Base-by-base conservation (phyloP, 1,284 basidiomycete species). In the Volvariella volvacea region DNA sequence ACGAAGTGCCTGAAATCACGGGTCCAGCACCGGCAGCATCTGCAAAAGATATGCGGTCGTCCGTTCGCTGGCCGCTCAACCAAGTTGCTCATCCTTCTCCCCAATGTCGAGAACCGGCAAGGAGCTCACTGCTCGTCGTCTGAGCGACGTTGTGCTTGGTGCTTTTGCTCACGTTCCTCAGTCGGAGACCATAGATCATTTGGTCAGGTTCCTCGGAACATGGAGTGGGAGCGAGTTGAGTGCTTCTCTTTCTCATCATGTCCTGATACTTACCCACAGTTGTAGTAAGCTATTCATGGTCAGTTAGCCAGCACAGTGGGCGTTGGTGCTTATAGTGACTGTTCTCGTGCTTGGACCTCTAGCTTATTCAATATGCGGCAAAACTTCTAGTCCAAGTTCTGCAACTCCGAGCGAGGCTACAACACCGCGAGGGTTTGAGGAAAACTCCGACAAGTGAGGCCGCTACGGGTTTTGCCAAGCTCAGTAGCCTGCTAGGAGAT, bases 151-250 rank as follows among this genome's bases (percentile, higher is more conserved):
- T 1, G 69, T 80, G 15, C 60, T 89, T 4, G 87, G 86, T 1
- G 70, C 68, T 25, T 88, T 87, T 58, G 62, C 71, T 25, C 57
- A 57, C 38, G 61, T 84, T 14, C 74, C 76, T 15, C 69, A 76
- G 0, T 83, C 81, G 9, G 68, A 79, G 50, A 76, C 70, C 6
- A 58, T 89, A 30, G 72, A 87, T 52, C 86, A 88, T 60, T 67
- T 86, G 10, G 71, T 87, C 28, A 68, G 84, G 52, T 87, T 78
- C 57, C 66, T 89, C 40, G 78, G 81, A 47, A 86, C 85, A 55
- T 89, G 84, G 83, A 82, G 79, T 57, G 86, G 86, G 25, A 87
- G 78, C 75, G 87, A 90, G 87, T 88, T 66, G 67, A 64, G 78
- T 76, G 56, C 22, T 38, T 45, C 45, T 37, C 43, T 43, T 40